Conservation (phyloP, 2,329 filamentous ascomycete species). For the Aspergillus pseudoterreus region DNA sequence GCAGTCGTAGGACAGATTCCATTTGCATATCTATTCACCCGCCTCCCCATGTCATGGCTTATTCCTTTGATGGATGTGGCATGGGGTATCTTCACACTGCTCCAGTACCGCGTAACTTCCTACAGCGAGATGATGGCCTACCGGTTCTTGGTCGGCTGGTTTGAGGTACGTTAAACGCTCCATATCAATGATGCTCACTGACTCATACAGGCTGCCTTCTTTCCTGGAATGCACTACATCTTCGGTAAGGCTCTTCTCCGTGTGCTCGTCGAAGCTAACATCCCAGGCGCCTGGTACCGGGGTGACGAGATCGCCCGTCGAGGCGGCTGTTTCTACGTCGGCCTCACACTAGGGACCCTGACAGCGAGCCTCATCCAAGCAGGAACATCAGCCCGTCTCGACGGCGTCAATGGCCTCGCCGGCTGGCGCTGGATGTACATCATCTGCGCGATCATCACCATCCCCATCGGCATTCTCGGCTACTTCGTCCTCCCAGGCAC, state of each 20-base stretch:
- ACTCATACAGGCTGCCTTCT: constrained; percentile 30
- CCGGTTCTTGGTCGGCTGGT: constrained; percentile 53
- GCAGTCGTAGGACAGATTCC: constrained; percentile 52
- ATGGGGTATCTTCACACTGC: constrained; percentile 57
- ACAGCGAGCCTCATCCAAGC: constrained; percentile 52
- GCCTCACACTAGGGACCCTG: constrained; percentile 50
- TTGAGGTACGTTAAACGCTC: constrained; percentile 37
- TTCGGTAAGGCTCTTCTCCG: constrained; percentile 20
- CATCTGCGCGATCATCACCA: constrained; percentile 52
- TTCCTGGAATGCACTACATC: constrained; percentile 36
- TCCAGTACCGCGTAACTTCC: constrained; percentile 50
- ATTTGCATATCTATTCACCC: constrained; percentile 50
- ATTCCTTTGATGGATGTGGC: constrained; percentile 51
- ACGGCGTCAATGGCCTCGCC: constrained; percentile 45
- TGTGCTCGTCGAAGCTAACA: neutral
- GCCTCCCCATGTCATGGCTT: constrained; percentile 46
- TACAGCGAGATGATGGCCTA: constrained; percentile 52
- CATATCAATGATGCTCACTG: neutral
- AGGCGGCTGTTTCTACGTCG: constrained; percentile 52
- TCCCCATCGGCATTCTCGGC: constrained; percentile 51
- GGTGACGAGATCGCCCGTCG: constrained; percentile 47
- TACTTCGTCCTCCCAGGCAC: constrained; percentile 53
- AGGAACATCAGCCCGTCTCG: constrained; percentile 38
- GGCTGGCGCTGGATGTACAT: constrained; percentile 59
- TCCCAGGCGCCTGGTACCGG: constrained; percentile 46